A percentile compares a stretch with the other conserved stretches of the same genome.
Conservation (phyloP, 495 filamentous ascomycete species). For the Platismatia glauca region DNA sequence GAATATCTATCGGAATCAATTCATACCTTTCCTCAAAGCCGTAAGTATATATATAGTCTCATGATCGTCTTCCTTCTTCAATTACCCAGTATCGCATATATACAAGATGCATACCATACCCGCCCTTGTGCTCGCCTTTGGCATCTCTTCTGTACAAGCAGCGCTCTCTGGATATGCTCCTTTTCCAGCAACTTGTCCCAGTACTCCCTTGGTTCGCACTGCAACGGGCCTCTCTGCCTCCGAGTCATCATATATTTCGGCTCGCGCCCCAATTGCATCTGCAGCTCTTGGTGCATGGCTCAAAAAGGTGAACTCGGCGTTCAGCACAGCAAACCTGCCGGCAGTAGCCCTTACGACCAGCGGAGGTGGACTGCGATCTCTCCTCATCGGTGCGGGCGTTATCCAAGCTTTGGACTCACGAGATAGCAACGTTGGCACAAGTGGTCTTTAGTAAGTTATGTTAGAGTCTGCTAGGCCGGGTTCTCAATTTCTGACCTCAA, state of each 20-base stretch:
- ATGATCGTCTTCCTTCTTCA: background rate
- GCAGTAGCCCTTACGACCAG: slow-evolving; percentile 34
- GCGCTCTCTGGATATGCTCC: slow-evolving; percentile 24
- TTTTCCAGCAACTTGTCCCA: slow-evolving; percentile 24
- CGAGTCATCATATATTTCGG: slow-evolving; percentile 29
- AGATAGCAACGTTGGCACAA: slow-evolving; percentile 31
- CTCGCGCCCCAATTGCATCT: slow-evolving; percentile 30
- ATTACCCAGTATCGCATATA: background rate
- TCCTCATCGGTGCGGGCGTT: slow-evolving; percentile 39
- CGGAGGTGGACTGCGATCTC: slow-evolving; percentile 39
- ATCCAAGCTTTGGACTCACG: slow-evolving; percentile 36
- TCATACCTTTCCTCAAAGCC: background rate
- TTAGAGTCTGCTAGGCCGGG: too few species aligned
- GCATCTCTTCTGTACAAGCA: slow-evolving; percentile 1
- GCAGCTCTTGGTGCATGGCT: slow-evolving; percentile 31
- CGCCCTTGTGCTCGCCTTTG: background rate
- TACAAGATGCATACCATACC: background rate
- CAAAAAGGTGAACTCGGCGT: slow-evolving; percentile 27
- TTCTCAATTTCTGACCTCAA: too few species aligned
- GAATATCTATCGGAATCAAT: background rate
- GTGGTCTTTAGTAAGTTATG: slow-evolving; percentile 38
- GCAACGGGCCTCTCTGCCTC: slow-evolving; percentile 24
- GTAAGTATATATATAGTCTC: background rate
- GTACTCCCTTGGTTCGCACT: slow-evolving; percentile 24
- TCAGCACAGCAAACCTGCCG: slow-evolving; percentile 27